phyloP scores from a whole-genome alignment of 352 stramenopile genomes.

The Phytopythium kandeliae region DNA sequence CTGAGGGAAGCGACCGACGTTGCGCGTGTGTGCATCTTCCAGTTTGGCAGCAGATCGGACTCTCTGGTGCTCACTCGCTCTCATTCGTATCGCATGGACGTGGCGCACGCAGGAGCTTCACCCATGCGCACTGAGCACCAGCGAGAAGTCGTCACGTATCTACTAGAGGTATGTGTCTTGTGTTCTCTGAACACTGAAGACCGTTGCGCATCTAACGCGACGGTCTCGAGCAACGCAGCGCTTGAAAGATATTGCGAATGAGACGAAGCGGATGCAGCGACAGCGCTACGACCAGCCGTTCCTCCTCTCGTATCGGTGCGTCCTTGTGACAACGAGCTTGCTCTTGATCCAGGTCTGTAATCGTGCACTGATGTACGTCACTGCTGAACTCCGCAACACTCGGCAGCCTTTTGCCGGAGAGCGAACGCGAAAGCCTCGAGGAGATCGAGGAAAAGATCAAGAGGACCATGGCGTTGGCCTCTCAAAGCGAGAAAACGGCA shows the following conservation, averaged over 20 bases:
- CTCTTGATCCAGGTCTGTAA: neutral
- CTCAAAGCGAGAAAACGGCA: conserved; percentile 4
- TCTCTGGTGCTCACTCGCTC: too few species aligned
- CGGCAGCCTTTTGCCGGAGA: conserved; percentile 54
- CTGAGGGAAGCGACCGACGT: conserved; percentile 34
- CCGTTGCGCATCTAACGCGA: neutral
- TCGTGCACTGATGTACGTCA: too few species aligned
- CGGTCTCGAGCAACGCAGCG: conserved; percentile 19
- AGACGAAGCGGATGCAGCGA: conserved; percentile 73
- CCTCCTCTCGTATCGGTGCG: conserved; percentile 50
- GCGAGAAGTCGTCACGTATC: conserved; percentile 65
- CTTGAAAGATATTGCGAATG: conserved; percentile 54
- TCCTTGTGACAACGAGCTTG: neutral
- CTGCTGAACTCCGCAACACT: too few species aligned
- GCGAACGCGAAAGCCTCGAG: conserved; percentile 42
- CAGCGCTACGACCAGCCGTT: conserved; percentile 60
- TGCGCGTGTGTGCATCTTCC: conserved; percentile 14
- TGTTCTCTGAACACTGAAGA: neutral
- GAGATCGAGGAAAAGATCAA: conserved; percentile 42
- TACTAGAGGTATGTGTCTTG: conserved; percentile 40
- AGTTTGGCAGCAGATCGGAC: neutral
- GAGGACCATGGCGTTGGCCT: conserved; percentile 1
- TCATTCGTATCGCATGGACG: neutral
- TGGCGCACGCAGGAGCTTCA: conserved; percentile 17
- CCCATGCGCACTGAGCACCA: conserved; percentile 37